Evolutionary conservation across 257 asterid species (phyloP).

Genomic region (Linaria vulgaris): DNA sequence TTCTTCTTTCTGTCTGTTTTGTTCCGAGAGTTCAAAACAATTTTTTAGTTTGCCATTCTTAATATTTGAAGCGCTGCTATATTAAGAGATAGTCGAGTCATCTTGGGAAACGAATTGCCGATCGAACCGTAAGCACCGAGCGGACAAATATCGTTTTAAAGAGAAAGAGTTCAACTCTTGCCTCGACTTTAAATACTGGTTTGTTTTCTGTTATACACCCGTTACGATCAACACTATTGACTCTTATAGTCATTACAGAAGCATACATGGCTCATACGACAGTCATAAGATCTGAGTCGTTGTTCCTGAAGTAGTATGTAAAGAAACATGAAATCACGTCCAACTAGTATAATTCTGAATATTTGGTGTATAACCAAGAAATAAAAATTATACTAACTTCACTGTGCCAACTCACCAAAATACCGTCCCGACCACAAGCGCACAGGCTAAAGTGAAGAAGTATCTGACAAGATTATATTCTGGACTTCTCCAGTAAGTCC

Average conservation of each 20-base stretch:
- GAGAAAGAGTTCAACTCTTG: too few species aligned
- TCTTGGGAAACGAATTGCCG: too few species aligned
- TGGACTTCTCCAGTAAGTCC: conserved; percentile 91
- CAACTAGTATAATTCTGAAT: background rate
- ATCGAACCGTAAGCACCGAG: too few species aligned
- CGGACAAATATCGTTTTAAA: too few species aligned
- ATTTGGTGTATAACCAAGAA: background rate
- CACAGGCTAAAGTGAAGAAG: conserved; percentile 67
- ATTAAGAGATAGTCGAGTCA: too few species aligned
- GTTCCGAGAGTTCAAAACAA: too few species aligned
- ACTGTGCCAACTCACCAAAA: conserved; percentile 72
- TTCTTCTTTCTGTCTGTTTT: too few species aligned
- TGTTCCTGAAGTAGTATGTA: conserved; percentile 35
- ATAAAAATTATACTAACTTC: conserved; percentile 38
- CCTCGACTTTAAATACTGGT: too few species aligned
- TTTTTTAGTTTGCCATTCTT: too few species aligned
- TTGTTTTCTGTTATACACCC: too few species aligned
- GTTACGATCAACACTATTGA: too few species aligned
- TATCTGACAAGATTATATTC: conserved; percentile 79
- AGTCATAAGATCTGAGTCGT: conserved; percentile 55
- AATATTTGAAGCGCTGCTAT: too few species aligned
- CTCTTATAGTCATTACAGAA: conserved; percentile 64
- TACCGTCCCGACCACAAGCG: conserved; percentile 72
- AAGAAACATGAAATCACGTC: conserved; percentile 2
- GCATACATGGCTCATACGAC: conserved; percentile 78